Percentiles rank a stretch among this genome's conserved stretches.
phyloP scores from a whole-genome alignment of 805 yeast genomes.

The Starmerella stigmatis region DNA sequence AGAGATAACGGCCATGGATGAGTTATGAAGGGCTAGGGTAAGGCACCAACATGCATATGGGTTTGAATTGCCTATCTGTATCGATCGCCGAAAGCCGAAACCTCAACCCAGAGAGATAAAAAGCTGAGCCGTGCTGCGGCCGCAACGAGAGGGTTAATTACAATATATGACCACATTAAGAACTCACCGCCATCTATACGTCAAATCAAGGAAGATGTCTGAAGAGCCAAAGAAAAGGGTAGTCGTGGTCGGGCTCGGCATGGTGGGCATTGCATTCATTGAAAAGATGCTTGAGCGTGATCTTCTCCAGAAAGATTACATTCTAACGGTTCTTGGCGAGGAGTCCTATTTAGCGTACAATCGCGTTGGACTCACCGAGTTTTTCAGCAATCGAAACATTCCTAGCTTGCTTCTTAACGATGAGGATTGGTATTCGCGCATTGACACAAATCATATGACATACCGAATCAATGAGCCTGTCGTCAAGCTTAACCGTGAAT shows the following conservation, averaged over 20 bases:
- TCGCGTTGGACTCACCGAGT: constrained; percentile 30
- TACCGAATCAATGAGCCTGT: constrained; percentile 20
- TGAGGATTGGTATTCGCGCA: constrained; percentile 17
- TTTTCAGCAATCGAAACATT: constrained; percentile 14
- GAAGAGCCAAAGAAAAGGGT: too few species aligned
- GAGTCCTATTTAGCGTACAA: constrained; percentile 34
- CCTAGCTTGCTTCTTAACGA: constrained; percentile 16
- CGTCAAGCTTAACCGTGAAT: constrained; percentile 9
- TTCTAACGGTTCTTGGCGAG: constrained; percentile 31
- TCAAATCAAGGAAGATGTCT: too few species aligned
- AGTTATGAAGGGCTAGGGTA: too few species aligned
- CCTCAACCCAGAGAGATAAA: too few species aligned
- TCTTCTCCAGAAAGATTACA: constrained; percentile 25
- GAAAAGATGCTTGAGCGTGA: constrained; percentile 32
- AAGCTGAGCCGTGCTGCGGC: too few species aligned
- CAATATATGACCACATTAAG: too few species aligned
- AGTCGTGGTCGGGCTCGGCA: constrained; percentile 33
- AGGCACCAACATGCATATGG: too few species aligned
- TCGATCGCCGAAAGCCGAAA: too few species aligned
- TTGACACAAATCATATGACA: constrained; percentile 18
- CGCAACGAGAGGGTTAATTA: too few species aligned
- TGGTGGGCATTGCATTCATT: constrained; percentile 33
- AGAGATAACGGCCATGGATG: too few species aligned
- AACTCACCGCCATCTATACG: too few species aligned
- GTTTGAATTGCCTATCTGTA: too few species aligned